These are phyloP conservation scores for Rubia tinctorum DNA, from an alignment of 305 asterid genomes.

Conservation along the genomic window DNA sequence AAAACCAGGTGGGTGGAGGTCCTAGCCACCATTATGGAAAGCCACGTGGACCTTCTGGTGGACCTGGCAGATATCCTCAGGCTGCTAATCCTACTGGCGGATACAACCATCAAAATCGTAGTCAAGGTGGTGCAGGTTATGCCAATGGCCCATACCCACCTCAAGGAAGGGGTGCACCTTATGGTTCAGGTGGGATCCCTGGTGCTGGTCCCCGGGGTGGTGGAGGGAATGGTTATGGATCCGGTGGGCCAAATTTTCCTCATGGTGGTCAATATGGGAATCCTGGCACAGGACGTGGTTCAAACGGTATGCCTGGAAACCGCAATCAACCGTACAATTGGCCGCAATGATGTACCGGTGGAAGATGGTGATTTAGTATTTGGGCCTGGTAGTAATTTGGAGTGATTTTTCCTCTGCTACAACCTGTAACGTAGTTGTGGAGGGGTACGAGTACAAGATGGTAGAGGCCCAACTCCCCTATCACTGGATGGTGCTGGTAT, in stretches of 20 bases:
- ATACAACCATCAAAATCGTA: constrained; percentile 71
- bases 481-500: background rate
- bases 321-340: constrained; percentile 79
- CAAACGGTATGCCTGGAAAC: constrained; percentile 59
- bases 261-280: constrained; percentile 66
- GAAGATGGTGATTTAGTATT: background rate
- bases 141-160: constrained; percentile 73
- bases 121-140: constrained; percentile 70
- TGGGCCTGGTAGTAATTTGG: background rate
- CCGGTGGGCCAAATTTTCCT: constrained; percentile 69
- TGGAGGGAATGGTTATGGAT: constrained; percentile 49
- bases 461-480: background rate
- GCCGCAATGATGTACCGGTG: constrained; percentile 54
- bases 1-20: constrained; percentile 66
- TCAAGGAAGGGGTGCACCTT: constrained; percentile 79
- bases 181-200: constrained; percentile 51
- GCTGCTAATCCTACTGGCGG: constrained; percentile 80
- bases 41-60: constrained; percentile 81
- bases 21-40: constrained; percentile 72
- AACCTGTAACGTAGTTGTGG: background rate
- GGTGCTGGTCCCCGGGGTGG: constrained; percentile 71
- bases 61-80: constrained; percentile 71
- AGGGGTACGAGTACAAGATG: background rate
- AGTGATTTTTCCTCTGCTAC: background rate
- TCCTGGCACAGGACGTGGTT: constrained; percentile 84